Percentiles rank a stretch among this genome's conserved stretches.
Conservation (phyloP, 345 rosid genomes). For the Trapa incisa region DNA sequence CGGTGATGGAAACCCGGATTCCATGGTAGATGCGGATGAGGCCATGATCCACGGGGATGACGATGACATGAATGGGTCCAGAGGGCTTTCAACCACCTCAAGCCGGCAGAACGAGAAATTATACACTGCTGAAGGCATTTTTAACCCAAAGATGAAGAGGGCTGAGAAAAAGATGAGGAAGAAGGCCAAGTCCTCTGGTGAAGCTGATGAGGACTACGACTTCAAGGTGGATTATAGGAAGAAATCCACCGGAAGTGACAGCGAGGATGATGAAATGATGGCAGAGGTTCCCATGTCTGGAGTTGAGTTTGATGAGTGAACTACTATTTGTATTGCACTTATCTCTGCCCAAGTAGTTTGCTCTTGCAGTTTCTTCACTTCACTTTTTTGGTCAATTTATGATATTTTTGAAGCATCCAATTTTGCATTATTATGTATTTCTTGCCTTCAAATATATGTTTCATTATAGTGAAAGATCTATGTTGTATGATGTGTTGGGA, state of each 20-base stretch:
- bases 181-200: conserved; percentile 23
- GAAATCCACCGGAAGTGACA: conserved; percentile 31
- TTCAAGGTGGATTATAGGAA: conserved; percentile 65
- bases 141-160: conserved; percentile 52
- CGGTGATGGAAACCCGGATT: conserved; percentile 16
- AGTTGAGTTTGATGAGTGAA: conserved; percentile 21
- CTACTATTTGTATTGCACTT: background rate
- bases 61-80: conserved; percentile 18
- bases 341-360: background rate
- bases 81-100: conserved; percentile 25
- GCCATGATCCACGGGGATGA: conserved; percentile 28
- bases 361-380: background rate
- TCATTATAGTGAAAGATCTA: background rate
- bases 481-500: background rate
- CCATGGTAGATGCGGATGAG: conserved; percentile 26
- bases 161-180: conserved; percentile 80
- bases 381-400: background rate
- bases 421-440: conserved; percentile 1
- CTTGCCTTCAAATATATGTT: no score
- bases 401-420: background rate
- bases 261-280: conserved; percentile 18
- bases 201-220: conserved; percentile 52
- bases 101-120: conserved; percentile 63
- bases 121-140: conserved; percentile 52
- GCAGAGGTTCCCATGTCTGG: conserved; percentile 43